These are phyloP conservation scores for Tricharina praecox DNA, from an alignment of 495 filamentous ascomycete genomes.

Conservation along the genomic window DNA sequence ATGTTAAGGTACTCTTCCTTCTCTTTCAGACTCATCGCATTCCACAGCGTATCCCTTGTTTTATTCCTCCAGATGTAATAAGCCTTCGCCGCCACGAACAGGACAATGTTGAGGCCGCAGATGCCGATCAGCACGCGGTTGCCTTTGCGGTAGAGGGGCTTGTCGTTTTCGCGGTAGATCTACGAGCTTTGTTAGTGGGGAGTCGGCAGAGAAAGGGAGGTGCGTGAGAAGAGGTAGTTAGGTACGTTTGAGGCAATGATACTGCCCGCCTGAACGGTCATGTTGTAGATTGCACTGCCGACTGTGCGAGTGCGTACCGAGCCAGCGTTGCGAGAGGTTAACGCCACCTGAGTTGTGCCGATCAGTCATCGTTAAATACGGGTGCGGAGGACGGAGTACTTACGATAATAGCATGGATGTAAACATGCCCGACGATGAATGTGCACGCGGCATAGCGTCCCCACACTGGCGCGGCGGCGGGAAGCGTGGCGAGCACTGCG, in stretches of 20 bases:
- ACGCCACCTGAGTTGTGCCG: too few relatives aligned
- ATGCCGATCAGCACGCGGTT: slow-evolving; percentile 48
- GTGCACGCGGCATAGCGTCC: slow-evolving; percentile 40
- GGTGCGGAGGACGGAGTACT: too few relatives aligned
- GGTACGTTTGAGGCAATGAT: slow-evolving; percentile 27
- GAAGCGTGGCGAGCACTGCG: slow-evolving; percentile 34
- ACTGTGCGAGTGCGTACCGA: slow-evolving; percentile 51
- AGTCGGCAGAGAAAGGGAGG: too few relatives aligned
- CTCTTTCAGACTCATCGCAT: slow-evolving; percentile 42
- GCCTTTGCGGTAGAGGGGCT: slow-evolving; percentile 47
- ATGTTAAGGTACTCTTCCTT: slow-evolving; percentile 44
- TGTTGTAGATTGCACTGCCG: slow-evolving; percentile 51
- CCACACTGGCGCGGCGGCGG: slow-evolving; percentile 32
- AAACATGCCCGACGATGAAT: slow-evolving; percentile 40
- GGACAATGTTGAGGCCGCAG: slow-evolving; percentile 34
- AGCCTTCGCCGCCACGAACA: slow-evolving; percentile 40
- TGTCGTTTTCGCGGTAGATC: slow-evolving; percentile 49
- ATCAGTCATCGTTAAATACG: too few relatives aligned
- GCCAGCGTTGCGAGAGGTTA: slow-evolving; percentile 50
- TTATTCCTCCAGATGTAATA: slow-evolving; percentile 50
- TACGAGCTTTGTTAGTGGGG: too few relatives aligned
- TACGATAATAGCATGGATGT: slow-evolving; percentile 45
- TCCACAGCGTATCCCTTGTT: slow-evolving; percentile 16
- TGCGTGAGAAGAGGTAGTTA: too few relatives aligned
- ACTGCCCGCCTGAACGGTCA: slow-evolving; percentile 42